Conservation (phyloP, 208 protist genomes). For the Acanthamoeba royreba region DNA sequence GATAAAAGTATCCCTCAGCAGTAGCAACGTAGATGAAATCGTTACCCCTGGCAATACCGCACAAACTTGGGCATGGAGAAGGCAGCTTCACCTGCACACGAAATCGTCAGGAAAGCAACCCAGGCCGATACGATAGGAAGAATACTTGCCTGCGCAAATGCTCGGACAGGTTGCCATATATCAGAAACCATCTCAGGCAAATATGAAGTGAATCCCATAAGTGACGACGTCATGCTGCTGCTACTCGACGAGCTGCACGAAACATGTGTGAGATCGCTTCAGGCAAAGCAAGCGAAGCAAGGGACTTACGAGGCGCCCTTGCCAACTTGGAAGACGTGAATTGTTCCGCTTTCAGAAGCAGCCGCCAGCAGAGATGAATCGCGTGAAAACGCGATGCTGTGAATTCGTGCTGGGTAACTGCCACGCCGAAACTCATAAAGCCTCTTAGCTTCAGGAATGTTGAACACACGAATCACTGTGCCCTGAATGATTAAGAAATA, state of each 20-base stretch:
- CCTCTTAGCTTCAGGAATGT: conserved; percentile 9
- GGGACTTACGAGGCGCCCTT: not conserved
- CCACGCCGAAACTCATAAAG: conserved; percentile 49
- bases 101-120: no score
- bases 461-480: conserved; percentile 51
- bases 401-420: conserved; percentile 53
- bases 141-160: not conserved
- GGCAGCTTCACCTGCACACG: not conserved
- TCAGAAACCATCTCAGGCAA: not conserved
- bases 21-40: not conserved
- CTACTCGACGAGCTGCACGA: not conserved
- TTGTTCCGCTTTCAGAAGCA: conserved; percentile 53
- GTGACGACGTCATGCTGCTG: not conserved
- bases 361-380: conserved; percentile 55
- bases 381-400: conserved; percentile 29
- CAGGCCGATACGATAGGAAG: no score
- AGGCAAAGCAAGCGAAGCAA: not conserved
- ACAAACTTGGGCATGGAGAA: not conserved
- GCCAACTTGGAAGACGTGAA: conserved; percentile 52
- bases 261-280: not conserved
- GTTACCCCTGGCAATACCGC: not conserved
- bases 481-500: conserved; percentile 29
- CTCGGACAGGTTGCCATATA: not conserved
- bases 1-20: conserved; percentile 11
- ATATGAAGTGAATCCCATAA: not conserved